Evolutionary conservation across 179 eudicot genomes (phyloP).

Genomic region (Patellifolia procumbens): DNA sequence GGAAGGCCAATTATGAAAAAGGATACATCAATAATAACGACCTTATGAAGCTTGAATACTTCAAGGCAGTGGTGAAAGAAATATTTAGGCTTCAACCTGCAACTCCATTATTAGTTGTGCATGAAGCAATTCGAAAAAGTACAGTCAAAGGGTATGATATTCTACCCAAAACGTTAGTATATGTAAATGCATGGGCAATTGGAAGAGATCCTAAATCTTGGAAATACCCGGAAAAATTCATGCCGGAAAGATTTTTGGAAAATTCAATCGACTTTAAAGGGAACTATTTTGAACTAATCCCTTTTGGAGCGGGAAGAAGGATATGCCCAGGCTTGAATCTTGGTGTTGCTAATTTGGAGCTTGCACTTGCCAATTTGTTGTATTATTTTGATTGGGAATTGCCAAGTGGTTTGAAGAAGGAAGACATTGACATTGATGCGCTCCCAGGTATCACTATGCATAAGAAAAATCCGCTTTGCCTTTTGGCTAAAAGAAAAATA

Average conservation of each 20-base stretch:
- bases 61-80: slow-evolving; percentile 23
- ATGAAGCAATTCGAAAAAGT: slow-evolving; percentile 7
- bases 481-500: neutral
- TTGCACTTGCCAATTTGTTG: slow-evolving; percentile 33
- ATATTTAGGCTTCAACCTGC: slow-evolving; percentile 21
- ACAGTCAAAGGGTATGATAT: slow-evolving; percentile 17
- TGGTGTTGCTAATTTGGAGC: slow-evolving; percentile 24
- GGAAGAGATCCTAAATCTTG: slow-evolving; percentile 23
- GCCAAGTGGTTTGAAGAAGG: slow-evolving; percentile 18
- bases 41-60: neutral
- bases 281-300: slow-evolving; percentile 31
- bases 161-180: slow-evolving; percentile 16
- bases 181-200: slow-evolving; percentile 22
- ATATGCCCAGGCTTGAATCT: slow-evolving; percentile 34
- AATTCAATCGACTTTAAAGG: slow-evolving; percentile 25
- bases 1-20: neutral
- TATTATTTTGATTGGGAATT: slow-evolving; percentile 26
- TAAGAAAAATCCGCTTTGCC: slow-evolving; percentile 28
- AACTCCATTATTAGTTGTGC: slow-evolving; percentile 12
- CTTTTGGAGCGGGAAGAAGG: slow-evolving; percentile 33
- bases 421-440: slow-evolving; percentile 22
- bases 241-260: slow-evolving; percentile 31
- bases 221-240: slow-evolving; percentile 20
- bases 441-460: slow-evolving; percentile 31
- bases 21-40: neutral